Evolutionary conservation across 345 rosid genomes (phyloP), one percentile per base, ranked within the genome.

Genomic region (Bruguiera gymnorhiza): DNA sequence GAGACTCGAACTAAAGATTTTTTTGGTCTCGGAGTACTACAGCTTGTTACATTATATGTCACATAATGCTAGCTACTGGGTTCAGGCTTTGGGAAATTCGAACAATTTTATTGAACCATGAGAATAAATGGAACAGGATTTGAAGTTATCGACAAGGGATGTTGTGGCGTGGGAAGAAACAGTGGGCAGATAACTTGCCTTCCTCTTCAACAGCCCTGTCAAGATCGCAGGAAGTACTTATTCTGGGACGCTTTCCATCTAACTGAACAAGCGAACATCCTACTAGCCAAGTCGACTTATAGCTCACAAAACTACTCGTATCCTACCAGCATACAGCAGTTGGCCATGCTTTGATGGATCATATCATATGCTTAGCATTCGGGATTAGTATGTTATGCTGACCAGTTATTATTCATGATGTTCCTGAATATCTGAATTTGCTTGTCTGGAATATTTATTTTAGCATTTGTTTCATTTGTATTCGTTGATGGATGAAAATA

Each of bases 241-340:
- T 93, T 88, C 16, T 93, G 97, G 98, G 98, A 91, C 61, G 97
- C 97, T 18, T 93, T 93, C 68, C 98, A 93, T 72, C 98, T 94
- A 5, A 91, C 98, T 0, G 98, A 93, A 67, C 19, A 63, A 1
- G 92, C 96, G 2, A 93, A 91, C 19, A 72, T 86, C 59, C 6
- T 79, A 36, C 72, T 88, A 1, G 97, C 96, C 6, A 83, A 86
- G 67, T 50, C 87, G 21, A 78, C 96, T 20, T 94, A 64, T 60
- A 62, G 55, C 37, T 74, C 95, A 6, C 77, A 70, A 16, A 65
- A 86, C 0, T 93, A 85, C 72, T 75, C 90, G 6, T 86, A 88
- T 62, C 97, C 98, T 2, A 86, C 86, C 39, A 91, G 71, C 71
- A 89, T 94, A 61, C 94, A 87, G 62, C 91, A 88, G 73, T 63